A percentile compares a stretch with the other conserved stretches of the same genome.
phyloP scores from a whole-genome alignment of 106 monocot species.

The Dendrobium nobile region DNA sequence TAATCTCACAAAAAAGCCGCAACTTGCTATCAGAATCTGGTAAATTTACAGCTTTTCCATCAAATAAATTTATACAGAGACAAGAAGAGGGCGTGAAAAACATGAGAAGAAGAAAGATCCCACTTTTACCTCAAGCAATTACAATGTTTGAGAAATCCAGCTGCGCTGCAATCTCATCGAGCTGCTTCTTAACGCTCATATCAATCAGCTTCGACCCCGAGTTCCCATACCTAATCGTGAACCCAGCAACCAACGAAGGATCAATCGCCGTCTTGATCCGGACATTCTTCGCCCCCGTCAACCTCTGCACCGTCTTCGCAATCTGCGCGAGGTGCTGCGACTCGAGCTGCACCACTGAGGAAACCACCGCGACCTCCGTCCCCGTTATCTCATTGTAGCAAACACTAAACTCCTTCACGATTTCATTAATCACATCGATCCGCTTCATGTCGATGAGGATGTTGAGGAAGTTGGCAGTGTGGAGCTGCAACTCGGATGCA shows the following conservation, averaged over 20 bases:
- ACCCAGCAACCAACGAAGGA: slow-evolving; percentile 72
- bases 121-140: slow-evolving; percentile 20
- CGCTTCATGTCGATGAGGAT: slow-evolving; percentile 62
- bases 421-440: slow-evolving; percentile 45
- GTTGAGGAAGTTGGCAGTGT: slow-evolving; percentile 66
- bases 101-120: slow-evolving; percentile 3
- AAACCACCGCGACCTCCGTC: slow-evolving; percentile 69
- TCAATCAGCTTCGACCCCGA: slow-evolving; percentile 67
- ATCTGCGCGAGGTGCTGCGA: slow-evolving; percentile 68
- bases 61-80: not conserved
- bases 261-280: slow-evolving; percentile 64
- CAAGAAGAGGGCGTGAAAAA: not conserved
- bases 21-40: not conserved
- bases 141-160: slow-evolving; percentile 56
- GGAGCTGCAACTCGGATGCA: slow-evolving; percentile 39
- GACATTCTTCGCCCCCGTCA: slow-evolving; percentile 69
- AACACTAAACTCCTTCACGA: slow-evolving; percentile 65
- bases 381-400: slow-evolving; percentile 61
- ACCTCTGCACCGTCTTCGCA: slow-evolving; percentile 50
- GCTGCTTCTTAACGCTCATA: slow-evolving; percentile 88
- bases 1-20: not conserved
- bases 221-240: slow-evolving; percentile 69
- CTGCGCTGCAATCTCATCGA: slow-evolving; percentile 71
- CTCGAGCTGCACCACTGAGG: slow-evolving; percentile 67
- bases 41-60: slow-evolving; percentile 2